Conservation (phyloP, 2,329 filamentous ascomycete genomes). For the Macrophomina phaseolina region DNA sequence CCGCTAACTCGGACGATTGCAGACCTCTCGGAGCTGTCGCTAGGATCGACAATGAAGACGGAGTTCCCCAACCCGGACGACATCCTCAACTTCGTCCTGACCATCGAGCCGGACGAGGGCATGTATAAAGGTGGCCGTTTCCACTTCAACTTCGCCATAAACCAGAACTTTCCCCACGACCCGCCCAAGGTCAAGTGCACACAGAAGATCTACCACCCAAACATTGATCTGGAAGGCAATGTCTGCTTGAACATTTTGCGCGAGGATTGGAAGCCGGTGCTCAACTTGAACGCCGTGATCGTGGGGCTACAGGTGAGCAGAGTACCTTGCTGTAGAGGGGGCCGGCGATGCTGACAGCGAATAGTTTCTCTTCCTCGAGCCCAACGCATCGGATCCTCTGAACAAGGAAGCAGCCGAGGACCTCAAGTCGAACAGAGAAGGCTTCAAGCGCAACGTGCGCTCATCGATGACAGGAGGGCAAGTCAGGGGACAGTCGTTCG, state of each 20-base stretch:
- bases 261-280: constrained; percentile 98
- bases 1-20: constrained; percentile 5
- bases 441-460: constrained; percentile 90
- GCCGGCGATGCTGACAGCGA: constrained; percentile 27
- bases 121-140: constrained; percentile 90
- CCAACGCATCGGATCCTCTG: constrained; percentile 94
- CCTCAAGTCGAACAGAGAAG: constrained; percentile 80
- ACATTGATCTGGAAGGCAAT: constrained; percentile 97
- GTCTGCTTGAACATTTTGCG: constrained; percentile 96
- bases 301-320: constrained; percentile 80
- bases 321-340: background rate
- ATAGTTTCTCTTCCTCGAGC: constrained; percentile 95
- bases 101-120: constrained; percentile 83
- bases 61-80: constrained; percentile 83
- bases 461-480: constrained; percentile 80
- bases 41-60: constrained; percentile 80
- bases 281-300: constrained; percentile 96
- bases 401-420: constrained; percentile 98
- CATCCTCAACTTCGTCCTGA: constrained; percentile 82
- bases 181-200: constrained; percentile 96
- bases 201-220: constrained; percentile 99
- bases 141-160: constrained; percentile 89
- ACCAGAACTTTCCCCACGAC: constrained; percentile 95
- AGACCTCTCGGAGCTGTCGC: constrained; percentile 83
- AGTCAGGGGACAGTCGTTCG: constrained; percentile 75